These are phyloP conservation scores for Chalciporus sp. DNA, from an alignment of 1,284 basidiomycete species.

Conservation along the genomic window DNA sequence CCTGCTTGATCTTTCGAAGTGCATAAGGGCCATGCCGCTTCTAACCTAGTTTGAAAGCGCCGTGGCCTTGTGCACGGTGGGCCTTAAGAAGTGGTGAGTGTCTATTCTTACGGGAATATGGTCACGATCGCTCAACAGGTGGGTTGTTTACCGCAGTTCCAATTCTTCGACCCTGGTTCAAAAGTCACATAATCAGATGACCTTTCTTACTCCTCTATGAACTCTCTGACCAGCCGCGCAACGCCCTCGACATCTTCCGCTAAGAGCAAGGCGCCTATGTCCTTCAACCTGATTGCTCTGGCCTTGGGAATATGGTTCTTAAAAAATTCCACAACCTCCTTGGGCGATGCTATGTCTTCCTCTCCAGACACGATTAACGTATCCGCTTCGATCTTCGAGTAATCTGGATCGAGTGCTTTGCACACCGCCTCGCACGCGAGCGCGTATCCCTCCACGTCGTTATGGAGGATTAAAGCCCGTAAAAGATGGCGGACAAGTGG, in stretches of 20 bases:
- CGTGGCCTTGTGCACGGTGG: too few species aligned
- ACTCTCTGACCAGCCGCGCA: neutral
- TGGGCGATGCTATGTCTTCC: neutral
- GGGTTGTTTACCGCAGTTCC: too few species aligned
- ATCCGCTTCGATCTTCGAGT: constrained; percentile 3
- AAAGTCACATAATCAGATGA: neutral
- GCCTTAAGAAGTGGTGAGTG: too few species aligned
- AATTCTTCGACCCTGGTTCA: too few species aligned
- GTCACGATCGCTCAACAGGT: too few species aligned
- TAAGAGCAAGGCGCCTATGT: neutral
- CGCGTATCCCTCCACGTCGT: constrained; percentile 1
- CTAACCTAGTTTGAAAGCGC: too few species aligned
- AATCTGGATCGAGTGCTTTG: neutral
- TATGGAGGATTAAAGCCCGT: constrained; percentile 2
- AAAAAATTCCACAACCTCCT: neutral
- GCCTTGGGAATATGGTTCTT: neutral
- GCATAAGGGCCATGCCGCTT: too few species aligned
- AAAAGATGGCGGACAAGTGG: constrained; percentile 7
- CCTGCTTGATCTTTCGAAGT: too few species aligned
- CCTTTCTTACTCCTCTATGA: neutral
- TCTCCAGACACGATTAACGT: constrained; percentile 11
- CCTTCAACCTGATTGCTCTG: neutral
- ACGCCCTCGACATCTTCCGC: neutral
- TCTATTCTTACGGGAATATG: too few species aligned
- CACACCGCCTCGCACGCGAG: neutral